A percentile compares a stretch with the other conserved stretches of the same genome.
phyloP scores from a whole-genome alignment of 2,329 filamentous ascomycete species.

The Aspergillus sp. region DNA sequence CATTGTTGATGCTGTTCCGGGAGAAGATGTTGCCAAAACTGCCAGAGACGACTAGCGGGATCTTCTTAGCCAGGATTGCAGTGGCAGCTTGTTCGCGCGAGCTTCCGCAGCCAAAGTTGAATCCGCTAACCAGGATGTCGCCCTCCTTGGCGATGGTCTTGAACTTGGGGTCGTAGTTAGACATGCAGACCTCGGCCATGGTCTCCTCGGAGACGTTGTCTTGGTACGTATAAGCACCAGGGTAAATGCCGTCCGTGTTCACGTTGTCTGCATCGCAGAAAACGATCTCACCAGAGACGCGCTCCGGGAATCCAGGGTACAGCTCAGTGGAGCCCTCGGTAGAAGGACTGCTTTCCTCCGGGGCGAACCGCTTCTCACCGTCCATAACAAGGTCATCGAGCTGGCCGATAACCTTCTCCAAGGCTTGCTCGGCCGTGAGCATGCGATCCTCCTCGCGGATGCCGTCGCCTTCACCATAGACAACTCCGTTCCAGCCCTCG shows the following conservation, averaged over 20 bases:
- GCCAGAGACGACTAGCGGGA: constrained; percentile 37
- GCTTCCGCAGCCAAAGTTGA: constrained; percentile 83
- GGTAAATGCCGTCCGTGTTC: constrained; percentile 91
- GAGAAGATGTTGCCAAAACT: constrained; percentile 41
- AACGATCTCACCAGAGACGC: constrained; percentile 79
- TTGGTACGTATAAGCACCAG: constrained; percentile 89
- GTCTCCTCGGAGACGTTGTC: constrained; percentile 72
- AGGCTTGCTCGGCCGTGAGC: constrained; percentile 65
- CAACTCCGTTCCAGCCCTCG: constrained; percentile 59
- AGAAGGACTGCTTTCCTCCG: constrained; percentile 11
- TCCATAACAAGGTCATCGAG: constrained; percentile 62
- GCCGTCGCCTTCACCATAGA: constrained; percentile 70
- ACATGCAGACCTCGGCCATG: constrained; percentile 91
- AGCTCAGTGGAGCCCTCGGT: constrained; percentile 59
- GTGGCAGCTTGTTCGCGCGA: constrained; percentile 87
- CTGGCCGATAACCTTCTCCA: constrained; percentile 69
- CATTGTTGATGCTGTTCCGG: constrained; percentile 43
- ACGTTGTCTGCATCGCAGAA: constrained; percentile 86
- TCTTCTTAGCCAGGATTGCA: constrained; percentile 55
- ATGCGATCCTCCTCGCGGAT: constrained; percentile 63
- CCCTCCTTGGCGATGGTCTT: constrained; percentile 59
- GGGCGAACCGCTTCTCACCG: constrained; percentile 49
- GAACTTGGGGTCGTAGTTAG: constrained; percentile 84
- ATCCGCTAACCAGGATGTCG: constrained; percentile 82
- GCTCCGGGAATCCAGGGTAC: constrained; percentile 81